These are phyloP conservation scores for Cyclotella sp. DNA, from an alignment of 108 stramenopile species.

Conservation along the genomic window DNA sequence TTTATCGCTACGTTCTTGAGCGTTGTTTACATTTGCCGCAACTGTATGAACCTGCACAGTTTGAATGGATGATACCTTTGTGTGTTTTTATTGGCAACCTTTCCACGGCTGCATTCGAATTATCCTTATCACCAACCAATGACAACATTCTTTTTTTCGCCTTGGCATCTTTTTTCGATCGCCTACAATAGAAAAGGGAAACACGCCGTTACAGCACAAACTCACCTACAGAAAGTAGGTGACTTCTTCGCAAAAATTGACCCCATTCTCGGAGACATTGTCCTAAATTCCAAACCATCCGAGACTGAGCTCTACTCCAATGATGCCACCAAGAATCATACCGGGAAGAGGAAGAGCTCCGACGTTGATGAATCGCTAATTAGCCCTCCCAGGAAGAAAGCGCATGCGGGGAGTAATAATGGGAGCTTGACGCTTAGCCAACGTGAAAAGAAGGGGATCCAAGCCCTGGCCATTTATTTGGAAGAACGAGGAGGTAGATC, in stretches of 20 bases:
- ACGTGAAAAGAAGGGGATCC: conserved; percentile 79
- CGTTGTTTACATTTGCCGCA: no score
- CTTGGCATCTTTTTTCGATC: neutral
- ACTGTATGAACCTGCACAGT: no score
- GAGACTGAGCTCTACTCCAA: conserved; percentile 25
- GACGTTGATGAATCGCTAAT: conserved; percentile 21
- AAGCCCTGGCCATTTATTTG: conserved; percentile 61
- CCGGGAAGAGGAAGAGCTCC: conserved; percentile 54
- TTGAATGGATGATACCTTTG: neutral
- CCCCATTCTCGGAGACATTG: conserved; percentile 64
- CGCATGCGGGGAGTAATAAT: conserved; percentile 30
- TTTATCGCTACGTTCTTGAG: no score
- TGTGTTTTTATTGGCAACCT: conserved; percentile 1
- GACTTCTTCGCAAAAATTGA: conserved; percentile 72
- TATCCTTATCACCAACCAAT: conserved; percentile 1
- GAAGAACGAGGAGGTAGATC: conserved; percentile 69
- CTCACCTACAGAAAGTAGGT: conserved; percentile 63
- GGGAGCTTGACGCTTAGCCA: conserved; percentile 58
- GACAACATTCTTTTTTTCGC: neutral
- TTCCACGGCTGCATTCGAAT: neutral
- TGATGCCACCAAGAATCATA: conserved; percentile 30
- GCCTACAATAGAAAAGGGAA: conserved; percentile 65
- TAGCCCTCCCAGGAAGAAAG: conserved; percentile 45
- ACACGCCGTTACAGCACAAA: conserved; percentile 62
- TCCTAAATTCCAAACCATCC: conserved; percentile 52